These are phyloP conservation scores for Paramecium sexaurelia DNA, from an alignment of 73 alveolate species.

Conservation along the genomic window DNA sequence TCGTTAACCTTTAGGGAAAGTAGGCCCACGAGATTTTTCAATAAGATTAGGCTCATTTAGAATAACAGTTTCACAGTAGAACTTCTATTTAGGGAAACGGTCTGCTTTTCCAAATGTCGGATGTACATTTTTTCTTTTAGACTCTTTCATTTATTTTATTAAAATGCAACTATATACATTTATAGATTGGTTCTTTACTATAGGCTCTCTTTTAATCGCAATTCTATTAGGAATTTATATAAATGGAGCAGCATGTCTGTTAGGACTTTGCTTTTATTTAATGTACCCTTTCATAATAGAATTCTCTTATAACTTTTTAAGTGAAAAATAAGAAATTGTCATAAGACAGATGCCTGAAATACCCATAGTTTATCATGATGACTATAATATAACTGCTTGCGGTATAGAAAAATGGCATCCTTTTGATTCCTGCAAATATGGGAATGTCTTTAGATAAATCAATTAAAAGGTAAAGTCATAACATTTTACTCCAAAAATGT, in stretches of 20 bases:
- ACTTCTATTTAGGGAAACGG: not conserved
- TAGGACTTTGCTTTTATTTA: slow-evolving; percentile 37
- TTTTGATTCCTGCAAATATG: slow-evolving; percentile 86
- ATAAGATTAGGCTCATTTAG: not conserved
- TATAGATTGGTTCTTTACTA: not conserved
- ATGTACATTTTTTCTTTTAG: not conserved
- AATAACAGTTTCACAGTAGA: not conserved
- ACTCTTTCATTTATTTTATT: slow-evolving; percentile 13
- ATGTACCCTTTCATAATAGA: slow-evolving; percentile 64
- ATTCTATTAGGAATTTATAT: not conserved
- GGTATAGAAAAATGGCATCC: slow-evolving; percentile 91
- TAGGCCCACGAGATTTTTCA: not conserved
- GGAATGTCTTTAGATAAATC: slow-evolving; percentile 69
- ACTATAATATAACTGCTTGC: slow-evolving; percentile 81
- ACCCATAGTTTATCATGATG: slow-evolving; percentile 78
- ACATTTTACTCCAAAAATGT: slow-evolving; percentile 59
- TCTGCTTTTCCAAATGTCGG: not conserved
- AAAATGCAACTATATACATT: slow-evolving; percentile 5
- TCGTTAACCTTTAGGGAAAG: slow-evolving; percentile 3
- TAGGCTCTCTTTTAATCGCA: not conserved
- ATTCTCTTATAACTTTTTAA: not conserved
- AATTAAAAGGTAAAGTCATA: not conserved
- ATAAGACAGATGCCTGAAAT: not conserved
- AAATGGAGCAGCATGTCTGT: not conserved
- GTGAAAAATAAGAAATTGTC: not conserved